phyloP scores from a whole-genome alignment of 2,329 filamentous ascomycete species.

The Alternaria tenuissima region DNA sequence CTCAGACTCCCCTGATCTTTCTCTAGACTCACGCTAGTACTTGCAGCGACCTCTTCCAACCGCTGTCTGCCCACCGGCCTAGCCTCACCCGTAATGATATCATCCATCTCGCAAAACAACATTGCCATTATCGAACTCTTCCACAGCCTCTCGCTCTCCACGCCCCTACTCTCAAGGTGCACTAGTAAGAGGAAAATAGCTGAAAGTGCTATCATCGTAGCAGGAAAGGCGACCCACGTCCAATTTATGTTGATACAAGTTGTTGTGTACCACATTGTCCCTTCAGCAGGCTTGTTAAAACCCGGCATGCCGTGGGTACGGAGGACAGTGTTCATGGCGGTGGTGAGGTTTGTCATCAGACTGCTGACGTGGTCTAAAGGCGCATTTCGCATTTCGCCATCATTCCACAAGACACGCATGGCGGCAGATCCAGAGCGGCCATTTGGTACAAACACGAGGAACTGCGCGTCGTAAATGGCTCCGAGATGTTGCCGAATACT shows the following conservation, averaged over 20 bases:
- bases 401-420: no score
- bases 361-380: neutral
- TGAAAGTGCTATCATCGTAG: slow-evolving; percentile 11
- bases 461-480: no score
- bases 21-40: neutral
- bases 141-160: slow-evolving; percentile 15
- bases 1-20: neutral
- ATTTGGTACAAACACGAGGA: no score
- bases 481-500: no score
- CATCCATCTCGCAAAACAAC: slow-evolving; percentile 20
- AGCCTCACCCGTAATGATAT: neutral
- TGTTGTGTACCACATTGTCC: slow-evolving; percentile 12
- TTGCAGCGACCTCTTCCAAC: slow-evolving; percentile 10
- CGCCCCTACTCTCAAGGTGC: slow-evolving; percentile 12
- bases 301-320: slow-evolving; percentile 4
- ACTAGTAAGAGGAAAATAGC: slow-evolving; percentile 14
- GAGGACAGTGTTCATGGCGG: slow-evolving; percentile 11
- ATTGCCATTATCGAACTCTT: slow-evolving; percentile 18
- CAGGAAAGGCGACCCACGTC: neutral
- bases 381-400: no score
- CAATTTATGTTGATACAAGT: slow-evolving; percentile 15
- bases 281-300: neutral
- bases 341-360: slow-evolving; percentile 5
- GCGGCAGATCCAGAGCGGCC: no score
- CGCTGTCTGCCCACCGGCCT: neutral